phyloP scores from a whole-genome alignment of 352 stramenopile species.

The Pythium insidiosum region DNA sequence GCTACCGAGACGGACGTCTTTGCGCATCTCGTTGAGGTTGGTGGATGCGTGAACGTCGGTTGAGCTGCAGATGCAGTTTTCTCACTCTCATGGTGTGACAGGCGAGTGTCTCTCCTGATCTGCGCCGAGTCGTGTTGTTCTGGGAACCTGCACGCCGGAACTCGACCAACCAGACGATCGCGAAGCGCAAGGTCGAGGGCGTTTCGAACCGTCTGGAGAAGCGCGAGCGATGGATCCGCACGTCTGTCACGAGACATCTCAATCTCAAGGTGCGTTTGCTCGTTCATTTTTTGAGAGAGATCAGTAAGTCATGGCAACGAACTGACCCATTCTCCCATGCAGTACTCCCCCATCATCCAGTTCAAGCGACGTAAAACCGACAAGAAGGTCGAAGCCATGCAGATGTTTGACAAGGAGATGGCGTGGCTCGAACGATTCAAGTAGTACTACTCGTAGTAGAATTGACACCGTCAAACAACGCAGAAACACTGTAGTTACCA shows the following conservation, averaged over 20 bases:
- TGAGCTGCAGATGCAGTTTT: background rate
- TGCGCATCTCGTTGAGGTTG: constrained; percentile 13
- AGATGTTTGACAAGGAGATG: constrained; percentile 71
- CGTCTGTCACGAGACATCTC: constrained; percentile 60
- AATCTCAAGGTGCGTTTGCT: constrained; percentile 80
- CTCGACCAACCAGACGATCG: constrained; percentile 63
- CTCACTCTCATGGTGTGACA: constrained; percentile 4
- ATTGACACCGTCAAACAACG: too few species aligned
- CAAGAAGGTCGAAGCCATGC: constrained; percentile 52
- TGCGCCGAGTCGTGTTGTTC: constrained; percentile 56
- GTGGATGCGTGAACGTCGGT: constrained; percentile 18
- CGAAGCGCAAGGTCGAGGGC: constrained; percentile 62
- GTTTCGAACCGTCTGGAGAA: constrained; percentile 54
- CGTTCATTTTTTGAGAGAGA: too few species aligned
- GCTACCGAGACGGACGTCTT: constrained; percentile 49
- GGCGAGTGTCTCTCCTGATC: constrained; percentile 60
- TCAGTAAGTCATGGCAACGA: too few species aligned
- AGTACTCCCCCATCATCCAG: constrained; percentile 74
- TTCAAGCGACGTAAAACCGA: constrained; percentile 65
- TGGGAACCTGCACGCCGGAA: constrained; percentile 66
- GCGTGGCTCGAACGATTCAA: constrained; percentile 60
- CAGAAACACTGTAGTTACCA: background rate
- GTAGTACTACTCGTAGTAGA: too few species aligned
- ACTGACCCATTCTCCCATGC: too few species aligned
- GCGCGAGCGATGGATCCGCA: constrained; percentile 59